Percentiles rank a stretch among this genome's conserved stretches.
These are phyloP conservation scores for Wickerhamomyces mucosus DNA, from an alignment of 805 yeast genomes.

Conservation along the genomic window DNA sequence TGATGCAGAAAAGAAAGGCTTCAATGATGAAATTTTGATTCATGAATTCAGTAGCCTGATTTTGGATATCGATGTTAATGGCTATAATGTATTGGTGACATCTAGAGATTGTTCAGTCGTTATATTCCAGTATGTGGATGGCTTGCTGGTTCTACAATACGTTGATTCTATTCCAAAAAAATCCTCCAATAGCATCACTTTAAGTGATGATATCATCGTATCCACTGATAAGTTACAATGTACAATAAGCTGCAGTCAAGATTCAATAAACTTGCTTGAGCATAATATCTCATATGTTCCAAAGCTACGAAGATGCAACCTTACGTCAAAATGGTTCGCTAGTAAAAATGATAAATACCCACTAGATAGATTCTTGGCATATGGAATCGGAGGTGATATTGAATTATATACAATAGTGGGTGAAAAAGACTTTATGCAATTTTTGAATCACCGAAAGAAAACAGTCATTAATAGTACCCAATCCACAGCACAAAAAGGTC, in stretches of 20 bases:
- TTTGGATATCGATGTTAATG: constrained; percentile 17
- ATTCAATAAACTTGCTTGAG: constrained; percentile 9
- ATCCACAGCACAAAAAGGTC: too few relatives aligned
- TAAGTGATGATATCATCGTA: constrained; percentile 7
- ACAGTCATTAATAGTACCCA: too few relatives aligned
- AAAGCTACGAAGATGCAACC: constrained; percentile 19
- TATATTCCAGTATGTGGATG: constrained; percentile 11
- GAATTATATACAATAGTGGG: constrained; percentile 17
- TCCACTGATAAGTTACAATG: constrained; percentile 16
- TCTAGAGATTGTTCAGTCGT: constrained; percentile 22
- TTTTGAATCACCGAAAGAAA: too few relatives aligned
- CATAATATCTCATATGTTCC: constrained; percentile 23
- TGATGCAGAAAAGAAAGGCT: constrained; percentile 7
- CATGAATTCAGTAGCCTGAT: constrained; percentile 6
- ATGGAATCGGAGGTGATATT: constrained; percentile 31
- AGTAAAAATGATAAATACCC: not conserved
- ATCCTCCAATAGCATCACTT: constrained; percentile 10
- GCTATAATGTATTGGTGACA: constrained; percentile 15
- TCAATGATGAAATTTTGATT: constrained; percentile 8
- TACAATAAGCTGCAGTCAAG: constrained; percentile 9
- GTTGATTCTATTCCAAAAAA: constrained; percentile 16
- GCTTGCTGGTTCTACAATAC: constrained; percentile 5
- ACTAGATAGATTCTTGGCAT: constrained; percentile 16
- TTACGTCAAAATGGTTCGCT: constrained; percentile 25
- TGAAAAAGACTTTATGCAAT: too few relatives aligned